Percentiles rank a stretch among this genome's conserved stretches.
Evolutionary conservation across 108 stramenopile genomes (phyloP).

Genomic region (Cyclotella atomus): DNA sequence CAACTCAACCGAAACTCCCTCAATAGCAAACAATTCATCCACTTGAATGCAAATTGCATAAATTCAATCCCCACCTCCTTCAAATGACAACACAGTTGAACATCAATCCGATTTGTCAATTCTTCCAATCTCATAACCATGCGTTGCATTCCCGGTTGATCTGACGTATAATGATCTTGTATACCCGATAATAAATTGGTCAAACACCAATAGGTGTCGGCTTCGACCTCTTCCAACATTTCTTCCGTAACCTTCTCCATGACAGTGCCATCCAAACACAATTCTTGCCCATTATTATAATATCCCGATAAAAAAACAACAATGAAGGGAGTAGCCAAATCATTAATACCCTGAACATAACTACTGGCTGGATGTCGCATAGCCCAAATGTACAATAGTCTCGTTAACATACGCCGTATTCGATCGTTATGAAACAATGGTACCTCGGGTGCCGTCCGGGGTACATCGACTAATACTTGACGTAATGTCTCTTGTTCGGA

Average conservation of each 20-base stretch:
- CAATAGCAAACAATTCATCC: slow-evolving; percentile 99
- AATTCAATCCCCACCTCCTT: slow-evolving; percentile 81
- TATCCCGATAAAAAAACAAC: slow-evolving; percentile 88
- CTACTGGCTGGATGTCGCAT: slow-evolving; percentile 95
- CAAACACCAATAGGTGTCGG: slow-evolving; percentile 98
- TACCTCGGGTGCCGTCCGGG: slow-evolving; percentile 92
- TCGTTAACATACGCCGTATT: slow-evolving; percentile 76
- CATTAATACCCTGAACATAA: slow-evolving; percentile 99
- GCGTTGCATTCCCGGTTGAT: slow-evolving; percentile 98
- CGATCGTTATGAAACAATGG: slow-evolving; percentile 93
- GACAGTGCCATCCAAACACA: slow-evolving; percentile 58
- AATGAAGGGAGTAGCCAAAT: slow-evolving; percentile 93
- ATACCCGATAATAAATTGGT: slow-evolving; percentile 95
- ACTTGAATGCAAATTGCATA: slow-evolving; percentile 97
- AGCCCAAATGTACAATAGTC: slow-evolving; percentile 97
- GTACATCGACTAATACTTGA: slow-evolving; percentile 97
- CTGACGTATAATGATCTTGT: slow-evolving; percentile 97
- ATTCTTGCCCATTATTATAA: slow-evolving; percentile 54
- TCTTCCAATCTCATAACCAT: slow-evolving; percentile 95
- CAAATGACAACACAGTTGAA: slow-evolving; percentile 82
- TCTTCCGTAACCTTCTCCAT: slow-evolving; percentile 71
- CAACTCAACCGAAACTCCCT: slow-evolving; percentile 88
- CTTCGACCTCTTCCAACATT: slow-evolving; percentile 85
- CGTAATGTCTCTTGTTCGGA: slow-evolving; percentile 95
- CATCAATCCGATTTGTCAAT: slow-evolving; percentile 93